These are phyloP conservation scores for Geotrichum candidum DNA, from an alignment of 1,139 yeast genomes.

Conservation along the genomic window DNA sequence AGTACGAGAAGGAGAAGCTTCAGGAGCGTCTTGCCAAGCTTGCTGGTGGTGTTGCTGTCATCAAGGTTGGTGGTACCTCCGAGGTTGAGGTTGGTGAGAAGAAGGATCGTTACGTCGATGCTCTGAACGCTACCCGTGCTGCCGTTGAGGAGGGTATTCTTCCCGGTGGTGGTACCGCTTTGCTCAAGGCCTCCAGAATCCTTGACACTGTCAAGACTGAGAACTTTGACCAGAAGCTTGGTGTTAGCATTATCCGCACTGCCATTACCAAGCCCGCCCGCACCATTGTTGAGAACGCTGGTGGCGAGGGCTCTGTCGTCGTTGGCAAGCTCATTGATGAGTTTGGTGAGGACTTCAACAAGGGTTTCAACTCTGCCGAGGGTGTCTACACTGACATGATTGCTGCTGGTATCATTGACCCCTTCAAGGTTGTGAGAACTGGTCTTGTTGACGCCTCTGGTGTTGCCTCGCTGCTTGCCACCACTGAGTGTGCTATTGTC, in stretches of 20 bases:
- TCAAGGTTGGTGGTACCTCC: slow-evolving; percentile 96
- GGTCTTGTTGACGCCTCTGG: slow-evolving; percentile 97
- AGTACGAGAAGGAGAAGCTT: slow-evolving; percentile 94
- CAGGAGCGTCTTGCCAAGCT: slow-evolving; percentile 98
- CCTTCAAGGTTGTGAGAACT: slow-evolving; percentile 96
- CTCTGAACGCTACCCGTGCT: slow-evolving; percentile 98
- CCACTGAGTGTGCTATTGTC: slow-evolving; percentile 97
- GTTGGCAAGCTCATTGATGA: slow-evolving; percentile 87
- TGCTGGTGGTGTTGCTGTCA: slow-evolving; percentile 98
- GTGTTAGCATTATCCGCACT: slow-evolving; percentile 90
- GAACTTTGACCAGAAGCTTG: slow-evolving; percentile 96
- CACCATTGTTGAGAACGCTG: slow-evolving; percentile 96
- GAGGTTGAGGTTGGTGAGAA: slow-evolving; percentile 99
- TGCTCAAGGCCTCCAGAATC: slow-evolving; percentile 85
- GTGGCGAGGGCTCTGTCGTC: slow-evolving; percentile 96
- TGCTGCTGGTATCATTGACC: slow-evolving; percentile 96
- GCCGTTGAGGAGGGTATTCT: slow-evolving; percentile 99
- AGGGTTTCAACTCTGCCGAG: slow-evolving; percentile 90
- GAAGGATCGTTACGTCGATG: slow-evolving; percentile 99
- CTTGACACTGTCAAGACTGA: slow-evolving; percentile 74
- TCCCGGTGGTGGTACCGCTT: slow-evolving; percentile 99
- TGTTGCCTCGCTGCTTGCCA: slow-evolving; percentile 95
- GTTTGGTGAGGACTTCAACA: slow-evolving; percentile 79
- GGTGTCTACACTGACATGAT: slow-evolving; percentile 96
- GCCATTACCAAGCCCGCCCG: slow-evolving; percentile 97